Base-by-base conservation (phyloP, 2,329 filamentous ascomycete genomes). In the Saccharata proteae region DNA sequence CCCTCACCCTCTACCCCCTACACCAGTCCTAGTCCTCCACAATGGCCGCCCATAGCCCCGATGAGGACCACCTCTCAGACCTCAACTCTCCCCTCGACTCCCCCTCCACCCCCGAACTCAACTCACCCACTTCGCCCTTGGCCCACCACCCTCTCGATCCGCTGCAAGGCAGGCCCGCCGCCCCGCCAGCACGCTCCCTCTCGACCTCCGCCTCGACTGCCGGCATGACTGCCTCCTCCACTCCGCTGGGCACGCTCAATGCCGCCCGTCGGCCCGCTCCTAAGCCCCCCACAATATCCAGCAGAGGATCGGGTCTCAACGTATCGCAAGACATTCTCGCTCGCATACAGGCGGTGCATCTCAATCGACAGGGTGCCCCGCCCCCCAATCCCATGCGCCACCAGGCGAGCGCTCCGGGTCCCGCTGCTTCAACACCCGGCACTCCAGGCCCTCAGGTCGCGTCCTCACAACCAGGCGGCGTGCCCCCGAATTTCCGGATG, bases 221-320 rank as follows among this genome's bases (percentile, higher is more conserved):
- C 15, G 54, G 59, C 35, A 85, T 93, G 74, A 82, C 73, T 34
- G 61, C 79, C 5, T 85, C 76, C n/a, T 93, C 85, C n/a, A 90
- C 80, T 16, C 77, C 82, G 23, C 64, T 86, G 4, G 84, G 84
- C 23, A 71, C 81, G 36, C 62, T 93, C 46, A 84, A 77, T 54
- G 71, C 74, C 29, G 74, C 74, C 22, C 62, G 75, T 40, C 63
- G 71, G 45, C 68, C 68, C 10, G 54, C 53, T 14, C 47, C 53
- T 17, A 53, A 57, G 3, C 53, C 59, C 5, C 52, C 57, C 14
- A 53, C 62, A 23, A 56, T 59, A 31, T 55, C 59, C 37, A 55
- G 54, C 44, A 55, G 64, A 35, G 58, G 62, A 23, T 66, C 67
- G 29, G 65, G 65, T 12, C 51, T 76, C 36, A 57, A 57, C 30